Evolutionary conservation across 2,329 filamentous ascomycete genomes (phyloP).

Genomic region (Fusarium clavum): DNA sequence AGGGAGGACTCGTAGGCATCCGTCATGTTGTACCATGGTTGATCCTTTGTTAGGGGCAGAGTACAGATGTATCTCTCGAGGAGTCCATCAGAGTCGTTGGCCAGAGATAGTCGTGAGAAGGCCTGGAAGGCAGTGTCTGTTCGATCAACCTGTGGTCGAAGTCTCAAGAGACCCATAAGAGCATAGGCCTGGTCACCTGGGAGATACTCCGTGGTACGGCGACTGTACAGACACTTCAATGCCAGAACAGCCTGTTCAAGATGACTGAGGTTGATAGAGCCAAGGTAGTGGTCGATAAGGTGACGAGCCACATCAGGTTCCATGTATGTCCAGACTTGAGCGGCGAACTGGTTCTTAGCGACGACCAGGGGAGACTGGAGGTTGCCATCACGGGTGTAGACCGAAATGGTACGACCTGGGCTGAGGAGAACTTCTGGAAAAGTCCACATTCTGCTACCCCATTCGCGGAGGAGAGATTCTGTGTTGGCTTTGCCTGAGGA

Average conservation of each 20-base stretch:
- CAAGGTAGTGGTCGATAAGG: slow-evolving; percentile 52
- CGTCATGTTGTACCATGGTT: slow-evolving; percentile 49
- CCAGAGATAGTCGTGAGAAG: slow-evolving; percentile 51
- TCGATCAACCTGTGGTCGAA: slow-evolving; percentile 49
- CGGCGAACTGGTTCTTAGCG: slow-evolving; percentile 51
- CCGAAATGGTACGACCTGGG: slow-evolving; percentile 37
- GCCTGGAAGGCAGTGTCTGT: slow-evolving; percentile 53
- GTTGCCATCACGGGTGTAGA: slow-evolving; percentile 45
- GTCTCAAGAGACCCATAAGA: slow-evolving; percentile 52
- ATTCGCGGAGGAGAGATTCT: slow-evolving; percentile 43
- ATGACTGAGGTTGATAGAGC: slow-evolving; percentile 48
- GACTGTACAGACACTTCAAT: slow-evolving; percentile 49
- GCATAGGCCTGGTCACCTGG: slow-evolving; percentile 52
- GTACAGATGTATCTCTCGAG: slow-evolving; percentile 51
- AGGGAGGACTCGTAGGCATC: slow-evolving; percentile 49
- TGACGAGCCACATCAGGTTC: slow-evolving; percentile 47
- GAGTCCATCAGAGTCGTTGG: slow-evolving; percentile 52
- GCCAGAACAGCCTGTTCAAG: slow-evolving; percentile 50
- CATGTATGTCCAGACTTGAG: slow-evolving; percentile 46
- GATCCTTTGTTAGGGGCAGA: slow-evolving; percentile 38
- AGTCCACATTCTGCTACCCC: slow-evolving; percentile 48
- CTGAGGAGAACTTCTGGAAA: slow-evolving; percentile 47
- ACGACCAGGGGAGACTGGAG: slow-evolving; percentile 37
- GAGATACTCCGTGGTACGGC: slow-evolving; percentile 40
- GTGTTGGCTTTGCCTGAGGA: slow-evolving; percentile 33